Base-by-base conservation (phyloP, 2,329 filamentous ascomycete species). In the Helotiales sp. region DNA sequence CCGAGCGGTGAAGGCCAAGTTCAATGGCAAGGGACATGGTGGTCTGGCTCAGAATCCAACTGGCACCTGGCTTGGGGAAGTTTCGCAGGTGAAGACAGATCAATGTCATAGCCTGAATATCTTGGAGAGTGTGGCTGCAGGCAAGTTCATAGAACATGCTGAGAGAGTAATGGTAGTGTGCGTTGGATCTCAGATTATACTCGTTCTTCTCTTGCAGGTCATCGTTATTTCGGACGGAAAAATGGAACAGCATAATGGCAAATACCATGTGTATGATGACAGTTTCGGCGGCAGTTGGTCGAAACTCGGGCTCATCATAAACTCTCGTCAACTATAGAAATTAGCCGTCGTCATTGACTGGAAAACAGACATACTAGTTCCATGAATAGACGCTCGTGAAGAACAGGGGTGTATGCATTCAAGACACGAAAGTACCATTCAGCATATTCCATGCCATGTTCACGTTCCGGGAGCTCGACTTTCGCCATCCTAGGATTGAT, bases 211-310 rank as follows among this genome's bases (percentile, higher is more conserved):
- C 82, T 3, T 84, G 82, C 17, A 84, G 77, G 65, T 86, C 80
- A 67, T 87, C 83, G 68, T 83, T 82, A 72, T 93, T 93, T 22
- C 92, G 85, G 4, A 88, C 82, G n/a, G 90, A 89, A 67, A 89
- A 91, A 73, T 96, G 92, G 72, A 91, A 93, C 75, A 89, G 89
- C 72, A 95, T 91, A 59, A 89, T 89, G 11, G 91, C 90, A 66
- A 96, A 89, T 49, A 96, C 85, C 87, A 94, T 92, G 77, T 95
- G 91, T 0, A 93, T 84, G 65, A 88, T 87, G 47, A 92, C 90
- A 1, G 84, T 83, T 75, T 96, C 89, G 1, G 91, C 84, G 0
- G 85, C 78, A 0, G 86, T 85, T 0, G 91, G 85, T 60, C 84
- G 81, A 76, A 90, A 92, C 63, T 77, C 81, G 17, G 85, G 82